phyloP scores from a whole-genome alignment of 2,329 filamentous ascomycete species.

The Colletotrichum sidae region DNA sequence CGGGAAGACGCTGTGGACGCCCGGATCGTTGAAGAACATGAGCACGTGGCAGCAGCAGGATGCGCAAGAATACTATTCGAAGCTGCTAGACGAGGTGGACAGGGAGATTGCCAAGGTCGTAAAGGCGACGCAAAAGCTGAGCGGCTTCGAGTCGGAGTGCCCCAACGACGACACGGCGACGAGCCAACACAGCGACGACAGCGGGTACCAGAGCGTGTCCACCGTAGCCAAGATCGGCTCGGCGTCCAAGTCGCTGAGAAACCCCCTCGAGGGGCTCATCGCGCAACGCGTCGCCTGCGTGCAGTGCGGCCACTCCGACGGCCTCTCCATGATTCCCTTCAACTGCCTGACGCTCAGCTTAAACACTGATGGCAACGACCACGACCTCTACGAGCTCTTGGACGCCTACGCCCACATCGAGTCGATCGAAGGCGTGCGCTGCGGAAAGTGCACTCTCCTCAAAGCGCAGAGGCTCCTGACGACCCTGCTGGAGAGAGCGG shows the following conservation, averaged over 20 bases:
- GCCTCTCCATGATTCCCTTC: constrained; percentile 90
- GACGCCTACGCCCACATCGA: constrained; percentile 89
- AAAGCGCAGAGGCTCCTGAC: constrained; percentile 62
- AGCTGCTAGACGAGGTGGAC: constrained; percentile 86
- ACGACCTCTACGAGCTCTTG: constrained; percentile 82
- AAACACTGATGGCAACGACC: constrained; percentile 68
- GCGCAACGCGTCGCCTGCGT: constrained; percentile 92
- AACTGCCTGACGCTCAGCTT: constrained; percentile 92
- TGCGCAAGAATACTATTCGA: constrained; percentile 96
- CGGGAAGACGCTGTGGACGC: constrained; percentile 84
- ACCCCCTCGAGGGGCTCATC: constrained; percentile 87
- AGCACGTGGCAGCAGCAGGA: constrained; percentile 97
- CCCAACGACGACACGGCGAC: constrained; percentile 54
- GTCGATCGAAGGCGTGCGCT: constrained; percentile 89
- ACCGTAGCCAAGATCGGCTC: constrained; percentile 48
- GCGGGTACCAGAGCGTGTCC: constrained; percentile 64
- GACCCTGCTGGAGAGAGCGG: constrained; percentile 57
- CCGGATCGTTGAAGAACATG: constrained; percentile 86
- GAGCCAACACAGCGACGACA: constrained; percentile 67
- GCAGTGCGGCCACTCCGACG: constrained; percentile 86
- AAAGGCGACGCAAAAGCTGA: constrained; percentile 43
- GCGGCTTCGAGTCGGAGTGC: constrained; percentile 54
- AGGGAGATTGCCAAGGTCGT: constrained; percentile 73
- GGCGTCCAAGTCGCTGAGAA: constrained; percentile 60
- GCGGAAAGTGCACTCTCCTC: constrained; percentile 87